Percentiles rank a stretch among this genome's conserved stretches.
These are phyloP conservation scores for Saitozyma podzolica DNA, from an alignment of 768 basidiomycete species.

Conservation along the genomic window DNA sequence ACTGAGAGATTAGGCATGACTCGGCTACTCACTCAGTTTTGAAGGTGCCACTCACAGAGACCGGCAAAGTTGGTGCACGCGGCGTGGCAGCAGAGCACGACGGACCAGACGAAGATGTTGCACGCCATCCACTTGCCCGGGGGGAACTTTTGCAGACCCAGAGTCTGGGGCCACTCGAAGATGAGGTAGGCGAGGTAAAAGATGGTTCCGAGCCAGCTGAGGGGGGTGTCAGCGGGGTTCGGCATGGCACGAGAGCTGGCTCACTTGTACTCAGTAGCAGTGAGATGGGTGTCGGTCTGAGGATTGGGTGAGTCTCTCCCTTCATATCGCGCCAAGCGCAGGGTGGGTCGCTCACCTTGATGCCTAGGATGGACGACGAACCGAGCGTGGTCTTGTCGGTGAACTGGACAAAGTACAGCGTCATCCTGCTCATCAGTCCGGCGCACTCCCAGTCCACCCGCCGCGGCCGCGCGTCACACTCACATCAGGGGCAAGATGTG, in stretches of 20 bases:
- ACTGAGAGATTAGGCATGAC: too few species aligned
- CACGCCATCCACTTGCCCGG: constrained; percentile 35
- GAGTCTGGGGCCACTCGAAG: constrained; percentile 38
- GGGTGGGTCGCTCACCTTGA: constrained; percentile 14
- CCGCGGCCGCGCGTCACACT: too few species aligned
- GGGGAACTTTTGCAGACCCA: constrained; percentile 38
- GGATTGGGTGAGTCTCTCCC: too few species aligned
- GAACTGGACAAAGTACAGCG: constrained; percentile 33
- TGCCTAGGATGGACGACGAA: constrained; percentile 31
- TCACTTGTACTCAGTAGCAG: constrained; percentile 18
- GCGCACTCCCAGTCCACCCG: not conserved
- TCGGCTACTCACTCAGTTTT: too few species aligned
- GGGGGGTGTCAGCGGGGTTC: not conserved
- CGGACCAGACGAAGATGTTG: constrained; percentile 34
- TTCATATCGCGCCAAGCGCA: too few species aligned
- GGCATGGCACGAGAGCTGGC: not conserved
- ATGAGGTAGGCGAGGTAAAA: constrained; percentile 36
- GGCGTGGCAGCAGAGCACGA: constrained; percentile 33
- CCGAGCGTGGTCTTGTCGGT: constrained; percentile 43
- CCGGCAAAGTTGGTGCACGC: constrained; percentile 41
- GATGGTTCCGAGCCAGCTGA: constrained; percentile 33
- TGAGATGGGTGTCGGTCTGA: constrained; percentile 19
- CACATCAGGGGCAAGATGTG: constrained; percentile 25
- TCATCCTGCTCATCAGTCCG: constrained; percentile 26
- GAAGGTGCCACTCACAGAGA: too few species aligned